Evolutionary conservation across 768 basidiomycete species (phyloP).

Genomic region (Boletus tomentosulus): DNA sequence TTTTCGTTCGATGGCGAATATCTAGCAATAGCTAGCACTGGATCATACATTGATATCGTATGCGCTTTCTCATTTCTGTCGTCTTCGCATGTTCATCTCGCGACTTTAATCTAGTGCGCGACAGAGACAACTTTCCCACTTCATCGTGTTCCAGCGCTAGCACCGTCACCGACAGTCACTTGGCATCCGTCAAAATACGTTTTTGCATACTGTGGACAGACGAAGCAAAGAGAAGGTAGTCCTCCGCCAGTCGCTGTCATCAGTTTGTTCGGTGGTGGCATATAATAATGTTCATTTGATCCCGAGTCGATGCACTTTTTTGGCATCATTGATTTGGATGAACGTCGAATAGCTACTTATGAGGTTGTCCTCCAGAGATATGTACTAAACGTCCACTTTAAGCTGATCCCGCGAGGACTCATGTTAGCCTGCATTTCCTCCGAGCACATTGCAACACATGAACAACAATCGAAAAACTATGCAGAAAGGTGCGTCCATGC

Average conservation of each 20-base stretch:
- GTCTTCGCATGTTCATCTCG: background rate
- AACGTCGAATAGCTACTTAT: background rate
- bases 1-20: conserved; percentile 86
- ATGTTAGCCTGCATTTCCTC: background rate
- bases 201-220: conserved; percentile 81
- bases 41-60: conserved; percentile 75
- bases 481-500: background rate
- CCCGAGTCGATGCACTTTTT: background rate
- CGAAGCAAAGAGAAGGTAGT: conserved; percentile 58
- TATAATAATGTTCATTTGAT: conserved; percentile 18
- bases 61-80: conserved; percentile 22
- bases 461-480: background rate
- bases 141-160: conserved; percentile 71
- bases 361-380: background rate
- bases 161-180: conserved; percentile 67
- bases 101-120: conserved; percentile 50
- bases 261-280: conserved; percentile 63
- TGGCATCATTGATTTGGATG: background rate
- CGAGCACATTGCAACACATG: background rate
- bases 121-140: conserved; percentile 72
- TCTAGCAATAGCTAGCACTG: conserved; percentile 68
- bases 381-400: background rate
- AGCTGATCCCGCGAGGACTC: background rate
- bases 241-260: conserved; percentile 65
- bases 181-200: conserved; percentile 83